A percentile compares a stretch with the other conserved stretches of the same genome.
These are phyloP conservation scores for Aegilops sharonensis DNA, from an alignment of 176 grass and related monocot species.

Conservation along the genomic window DNA sequence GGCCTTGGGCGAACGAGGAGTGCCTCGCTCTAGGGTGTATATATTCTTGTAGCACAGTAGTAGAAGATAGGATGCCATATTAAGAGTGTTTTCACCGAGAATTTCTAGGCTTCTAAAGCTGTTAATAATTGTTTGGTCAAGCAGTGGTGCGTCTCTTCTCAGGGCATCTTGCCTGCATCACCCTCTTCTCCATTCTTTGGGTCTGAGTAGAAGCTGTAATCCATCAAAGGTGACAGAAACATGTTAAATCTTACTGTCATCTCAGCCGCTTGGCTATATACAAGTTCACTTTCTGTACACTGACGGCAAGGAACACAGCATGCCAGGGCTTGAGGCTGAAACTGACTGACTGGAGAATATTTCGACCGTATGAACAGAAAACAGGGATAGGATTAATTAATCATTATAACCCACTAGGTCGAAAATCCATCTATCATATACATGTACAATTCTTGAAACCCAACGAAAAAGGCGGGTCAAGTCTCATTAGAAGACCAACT, in stretches of 20 bases:
- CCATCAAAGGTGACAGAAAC: neutral
- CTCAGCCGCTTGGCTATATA: slow-evolving; percentile 33
- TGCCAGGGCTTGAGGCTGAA: neutral
- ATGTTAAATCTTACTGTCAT: slow-evolving; percentile 37
- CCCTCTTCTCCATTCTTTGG: neutral
- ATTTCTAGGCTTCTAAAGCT: neutral
- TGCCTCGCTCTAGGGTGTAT: neutral
- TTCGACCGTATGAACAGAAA: neutral
- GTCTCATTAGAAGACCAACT: slow-evolving; percentile 27
- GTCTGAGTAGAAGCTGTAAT: neutral
- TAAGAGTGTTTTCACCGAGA: neutral
- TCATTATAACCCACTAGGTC: slow-evolving; percentile 2
- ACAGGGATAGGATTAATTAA: neutral
- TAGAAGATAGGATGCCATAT: slow-evolving; percentile 7
- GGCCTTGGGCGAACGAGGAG: neutral
- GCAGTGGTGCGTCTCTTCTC: neutral
- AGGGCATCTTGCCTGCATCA: neutral
- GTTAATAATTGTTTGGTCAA: slow-evolving; percentile 7
- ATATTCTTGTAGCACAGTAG: slow-evolving; percentile 11
- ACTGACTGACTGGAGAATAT: neutral
- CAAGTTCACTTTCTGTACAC: slow-evolving; percentile 27
- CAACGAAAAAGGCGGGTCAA: slow-evolving; percentile 49
- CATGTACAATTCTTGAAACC: slow-evolving; percentile 66
- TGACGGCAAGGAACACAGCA: neutral
- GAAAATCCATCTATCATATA: slow-evolving; percentile 44